Conservation (phyloP, 352 stramenopile species). For the Phytophthora aleatoria region DNA sequence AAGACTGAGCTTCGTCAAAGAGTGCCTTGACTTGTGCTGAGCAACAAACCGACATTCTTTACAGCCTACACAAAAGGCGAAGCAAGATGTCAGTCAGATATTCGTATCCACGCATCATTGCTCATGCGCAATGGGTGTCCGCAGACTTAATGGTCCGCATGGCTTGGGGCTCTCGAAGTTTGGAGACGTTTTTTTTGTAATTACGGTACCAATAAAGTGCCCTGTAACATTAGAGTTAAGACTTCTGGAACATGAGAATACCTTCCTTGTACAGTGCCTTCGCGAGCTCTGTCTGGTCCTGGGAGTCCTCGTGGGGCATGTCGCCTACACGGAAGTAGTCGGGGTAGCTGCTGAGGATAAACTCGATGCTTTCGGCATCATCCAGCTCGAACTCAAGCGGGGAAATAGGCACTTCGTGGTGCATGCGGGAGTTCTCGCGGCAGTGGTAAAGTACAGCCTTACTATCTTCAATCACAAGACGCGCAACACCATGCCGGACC, state of each 20-base stretch:
- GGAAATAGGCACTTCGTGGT: constrained; percentile 72
- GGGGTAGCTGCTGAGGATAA: constrained; percentile 75
- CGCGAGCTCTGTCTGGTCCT: constrained; percentile 72
- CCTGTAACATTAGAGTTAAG: constrained; percentile 18
- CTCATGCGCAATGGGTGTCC: no score
- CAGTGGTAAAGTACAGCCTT: constrained; percentile 83
- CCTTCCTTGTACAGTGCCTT: constrained; percentile 81
- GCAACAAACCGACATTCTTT: no score
- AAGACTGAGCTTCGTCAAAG: no score
- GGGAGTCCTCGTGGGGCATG: constrained; percentile 70
- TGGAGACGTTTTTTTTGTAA: no score
- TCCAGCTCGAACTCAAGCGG: constrained; percentile 83
- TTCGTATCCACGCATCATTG: no score
- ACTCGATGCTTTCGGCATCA: constrained; percentile 82
- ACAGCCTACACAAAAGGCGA: no score
- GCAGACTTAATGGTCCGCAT: no score
- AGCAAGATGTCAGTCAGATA: no score
- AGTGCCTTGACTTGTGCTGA: no score
- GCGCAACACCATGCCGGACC: constrained; percentile 67
- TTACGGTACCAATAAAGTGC: no score
- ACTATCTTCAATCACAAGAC: constrained; percentile 77
- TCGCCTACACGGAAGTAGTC: constrained; percentile 80
- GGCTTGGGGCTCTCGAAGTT: no score
- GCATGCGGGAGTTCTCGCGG: constrained; percentile 77
- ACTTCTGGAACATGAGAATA: constrained; percentile 77